These are phyloP conservation scores for Syzygium aqueum DNA, from an alignment of 345 rosid genomes.

Conservation along the genomic window DNA sequence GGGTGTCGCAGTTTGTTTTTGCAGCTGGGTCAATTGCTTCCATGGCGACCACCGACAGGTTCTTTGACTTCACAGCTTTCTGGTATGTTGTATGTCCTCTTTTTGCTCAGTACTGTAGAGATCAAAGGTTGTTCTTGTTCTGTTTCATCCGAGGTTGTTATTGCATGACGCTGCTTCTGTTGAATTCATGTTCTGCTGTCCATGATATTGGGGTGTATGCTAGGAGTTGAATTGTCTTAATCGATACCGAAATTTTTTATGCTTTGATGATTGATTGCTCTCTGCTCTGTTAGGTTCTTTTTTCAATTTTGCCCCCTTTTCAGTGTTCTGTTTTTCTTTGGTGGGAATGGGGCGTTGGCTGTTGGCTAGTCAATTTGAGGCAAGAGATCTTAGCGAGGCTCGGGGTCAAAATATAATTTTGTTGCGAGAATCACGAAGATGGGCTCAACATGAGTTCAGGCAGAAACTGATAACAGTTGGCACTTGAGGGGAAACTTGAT, in stretches of 20 bases:
- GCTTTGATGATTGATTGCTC: not conserved
- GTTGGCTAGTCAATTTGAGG: not conserved
- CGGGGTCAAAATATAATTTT: not conserved
- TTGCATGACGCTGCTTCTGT: not conserved
- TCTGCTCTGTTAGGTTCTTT: not conserved
- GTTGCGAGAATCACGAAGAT: not conserved
- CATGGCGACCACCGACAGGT: slow-evolving; percentile 46
- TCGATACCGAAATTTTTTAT: not conserved
- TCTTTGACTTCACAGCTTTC: slow-evolving; percentile 68
- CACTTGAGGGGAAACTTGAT: not conserved
- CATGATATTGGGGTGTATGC: not conserved
- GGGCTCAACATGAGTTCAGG: not conserved
- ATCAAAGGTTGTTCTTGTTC: not conserved
- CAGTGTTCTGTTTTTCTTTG: not conserved
- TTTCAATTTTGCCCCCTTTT: not conserved
- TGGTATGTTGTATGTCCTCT: slow-evolving; percentile 33
- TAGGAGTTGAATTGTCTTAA: not conserved
- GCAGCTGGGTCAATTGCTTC: slow-evolving; percentile 73
- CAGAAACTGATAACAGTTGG: not conserved
- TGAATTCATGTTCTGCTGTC: not conserved
- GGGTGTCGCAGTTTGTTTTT: slow-evolving; percentile 59
- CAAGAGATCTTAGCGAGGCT: not conserved
- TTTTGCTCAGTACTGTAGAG: not conserved
- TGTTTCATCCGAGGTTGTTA: not conserved
- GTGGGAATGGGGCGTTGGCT: not conserved